These are phyloP conservation scores for Remersonia thermophila DNA, from an alignment of 2,329 filamentous ascomycete species.

Conservation along the genomic window DNA sequence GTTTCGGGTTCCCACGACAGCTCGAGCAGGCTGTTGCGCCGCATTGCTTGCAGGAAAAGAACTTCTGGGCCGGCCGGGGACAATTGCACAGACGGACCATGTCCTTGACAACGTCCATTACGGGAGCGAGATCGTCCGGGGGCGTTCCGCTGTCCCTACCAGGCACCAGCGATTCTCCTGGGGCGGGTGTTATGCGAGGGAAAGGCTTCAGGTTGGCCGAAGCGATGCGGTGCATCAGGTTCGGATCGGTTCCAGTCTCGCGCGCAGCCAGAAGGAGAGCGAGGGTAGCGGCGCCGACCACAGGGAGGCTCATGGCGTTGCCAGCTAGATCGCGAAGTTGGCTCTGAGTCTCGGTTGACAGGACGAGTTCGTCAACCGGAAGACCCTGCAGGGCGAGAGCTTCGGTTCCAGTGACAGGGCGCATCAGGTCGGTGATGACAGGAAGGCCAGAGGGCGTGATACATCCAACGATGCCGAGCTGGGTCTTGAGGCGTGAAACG, in stretches of 20 bases:
- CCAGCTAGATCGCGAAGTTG: conserved; percentile 60
- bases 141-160: not conserved
- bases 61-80: conserved; percentile 16
- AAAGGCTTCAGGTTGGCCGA: not conserved
- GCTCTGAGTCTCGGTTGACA: conserved; percentile 49
- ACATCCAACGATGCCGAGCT: conserved; percentile 50
- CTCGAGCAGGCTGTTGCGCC: conserved; percentile 24
- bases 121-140: not conserved
- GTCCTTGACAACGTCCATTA: not conserved
- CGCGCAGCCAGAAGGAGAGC: conserved; percentile 37
- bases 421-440: conserved; percentile 47
- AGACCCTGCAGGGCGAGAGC: conserved; percentile 56
- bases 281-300: conserved; percentile 52
- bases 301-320: conserved; percentile 68
- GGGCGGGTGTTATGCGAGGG: not conserved
- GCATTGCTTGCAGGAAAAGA: conserved; percentile 26
- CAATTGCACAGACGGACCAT: conserved; percentile 13
- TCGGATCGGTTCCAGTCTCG: not conserved
- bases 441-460: conserved; percentile 54
- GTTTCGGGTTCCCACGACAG: conserved; percentile 29
- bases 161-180: not conserved
- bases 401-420: conserved; percentile 50
- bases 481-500: conserved; percentile 9
- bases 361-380: conserved; percentile 46
- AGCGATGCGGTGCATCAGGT: not conserved